Percentiles rank a stretch among this genome's conserved stretches.
phyloP scores from a whole-genome alignment of 352 stramenopile species.

The Pilasporangium apinafurcum region DNA sequence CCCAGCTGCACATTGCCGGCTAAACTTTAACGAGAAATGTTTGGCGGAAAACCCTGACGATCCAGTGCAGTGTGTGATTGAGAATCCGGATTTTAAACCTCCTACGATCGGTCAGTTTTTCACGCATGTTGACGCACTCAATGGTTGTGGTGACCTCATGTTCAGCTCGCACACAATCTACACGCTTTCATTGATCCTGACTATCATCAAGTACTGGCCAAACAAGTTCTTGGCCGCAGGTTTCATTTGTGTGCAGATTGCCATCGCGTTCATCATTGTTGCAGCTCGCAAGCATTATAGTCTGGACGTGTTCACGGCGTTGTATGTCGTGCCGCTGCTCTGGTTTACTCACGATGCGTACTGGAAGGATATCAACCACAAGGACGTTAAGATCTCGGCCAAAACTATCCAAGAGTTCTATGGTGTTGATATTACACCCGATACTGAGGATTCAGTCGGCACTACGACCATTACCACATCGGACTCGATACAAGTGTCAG shows the following conservation, averaged over 20 bases:
- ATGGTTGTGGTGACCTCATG: slow-evolving; percentile 88
- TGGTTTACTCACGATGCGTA: slow-evolving; percentile 82
- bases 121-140: slow-evolving; percentile 69
- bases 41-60: slow-evolving; percentile 45
- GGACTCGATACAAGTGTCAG: neutral
- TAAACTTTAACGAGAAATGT: slow-evolving; percentile 64
- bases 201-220: slow-evolving; percentile 83
- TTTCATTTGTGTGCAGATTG: slow-evolving; percentile 73
- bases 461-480: neutral
- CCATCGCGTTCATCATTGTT: slow-evolving; percentile 86
- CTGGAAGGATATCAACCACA: slow-evolving; percentile 77
- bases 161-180: slow-evolving; percentile 92
- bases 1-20: slow-evolving; percentile 62
- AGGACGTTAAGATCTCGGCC: slow-evolving; percentile 52
- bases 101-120: slow-evolving; percentile 46
- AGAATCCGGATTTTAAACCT: slow-evolving; percentile 73
- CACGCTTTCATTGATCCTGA: slow-evolving; percentile 84
- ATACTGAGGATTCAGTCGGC: slow-evolving; percentile 10
- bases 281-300: slow-evolving; percentile 89
- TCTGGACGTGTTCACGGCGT: slow-evolving; percentile 82
- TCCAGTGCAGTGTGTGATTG: slow-evolving; percentile 38
- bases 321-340: slow-evolving; percentile 86
- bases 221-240: slow-evolving; percentile 66
- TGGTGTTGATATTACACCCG: slow-evolving; percentile 19
- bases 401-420: slow-evolving; percentile 47